Conservation (phyloP, 2,329 filamentous ascomycete species). For the Phyllosticta citriasiana region DNA sequence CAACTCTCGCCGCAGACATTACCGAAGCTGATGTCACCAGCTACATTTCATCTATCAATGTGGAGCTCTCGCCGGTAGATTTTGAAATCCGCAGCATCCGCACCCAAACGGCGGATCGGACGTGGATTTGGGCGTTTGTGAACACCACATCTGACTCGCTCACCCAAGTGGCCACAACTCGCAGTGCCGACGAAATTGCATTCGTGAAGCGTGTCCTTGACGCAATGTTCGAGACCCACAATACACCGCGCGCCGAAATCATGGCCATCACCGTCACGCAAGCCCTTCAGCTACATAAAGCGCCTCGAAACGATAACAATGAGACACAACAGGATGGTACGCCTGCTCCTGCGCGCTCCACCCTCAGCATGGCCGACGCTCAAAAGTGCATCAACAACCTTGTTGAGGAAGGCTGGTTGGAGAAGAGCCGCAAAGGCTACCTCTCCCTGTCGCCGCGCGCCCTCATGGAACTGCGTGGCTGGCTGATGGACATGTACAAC, state of each 20-base stretch:
- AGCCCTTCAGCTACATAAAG: slow-evolving; percentile 57
- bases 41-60: slow-evolving; percentile 61
- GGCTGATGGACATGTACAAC: slow-evolving; percentile 86
- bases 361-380: slow-evolving; percentile 67
- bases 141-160: slow-evolving; percentile 79
- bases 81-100: slow-evolving; percentile 70
- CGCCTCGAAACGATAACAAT: slow-evolving; percentile 28
- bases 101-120: slow-evolving; percentile 53
- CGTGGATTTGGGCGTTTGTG: slow-evolving; percentile 70
- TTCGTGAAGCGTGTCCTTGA: slow-evolving; percentile 84
- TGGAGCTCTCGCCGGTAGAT: slow-evolving; percentile 68
- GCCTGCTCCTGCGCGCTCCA: slow-evolving; percentile 12
- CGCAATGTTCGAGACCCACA: slow-evolving; percentile 83
- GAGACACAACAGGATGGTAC: slow-evolving; percentile 26
- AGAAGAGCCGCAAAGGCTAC: slow-evolving; percentile 59
- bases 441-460: slow-evolving; percentile 68
- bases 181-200: slow-evolving; percentile 72
- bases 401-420: slow-evolving; percentile 75
- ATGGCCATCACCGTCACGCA: slow-evolving; percentile 75
- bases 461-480: slow-evolving; percentile 74
- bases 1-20: slow-evolving; percentile 51
- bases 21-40: slow-evolving; percentile 56
- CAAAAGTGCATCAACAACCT: slow-evolving; percentile 61
- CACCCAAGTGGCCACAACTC: slow-evolving; percentile 78
- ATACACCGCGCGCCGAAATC: slow-evolving; percentile 67